A percentile compares a stretch with the other conserved stretches of the same genome.
Conservation (phyloP, 345 rosid genomes). For the Isatis tinctoria region DNA sequence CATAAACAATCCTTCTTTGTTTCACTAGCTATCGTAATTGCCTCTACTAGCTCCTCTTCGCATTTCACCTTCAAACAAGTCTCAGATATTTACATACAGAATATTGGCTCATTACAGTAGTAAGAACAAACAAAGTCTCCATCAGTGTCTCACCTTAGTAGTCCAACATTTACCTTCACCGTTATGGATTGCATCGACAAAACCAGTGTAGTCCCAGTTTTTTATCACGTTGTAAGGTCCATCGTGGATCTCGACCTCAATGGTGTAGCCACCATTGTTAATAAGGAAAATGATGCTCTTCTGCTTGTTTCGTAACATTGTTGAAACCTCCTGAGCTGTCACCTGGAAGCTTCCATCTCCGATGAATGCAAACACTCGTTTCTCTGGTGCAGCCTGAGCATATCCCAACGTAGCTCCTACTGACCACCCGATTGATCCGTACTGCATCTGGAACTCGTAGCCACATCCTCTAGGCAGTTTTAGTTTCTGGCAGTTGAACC, state of each 20-base stretch:
- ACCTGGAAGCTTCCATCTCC: constrained; percentile 6
- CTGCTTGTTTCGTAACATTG: neutral
- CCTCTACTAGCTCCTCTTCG: constrained; percentile 1
- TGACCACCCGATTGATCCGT: neutral
- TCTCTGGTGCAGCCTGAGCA: neutral
- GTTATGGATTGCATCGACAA: neutral
- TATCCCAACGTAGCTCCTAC: constrained; percentile 1
- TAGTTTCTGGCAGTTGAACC: constrained; percentile 1
- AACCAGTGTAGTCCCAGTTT: constrained; percentile 1
- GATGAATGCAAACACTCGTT: neutral
- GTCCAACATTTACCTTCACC: constrained; percentile 2
- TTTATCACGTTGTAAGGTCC: constrained; percentile 1
- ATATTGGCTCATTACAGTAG: neutral
- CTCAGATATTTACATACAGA: neutral
- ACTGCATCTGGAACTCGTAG: constrained; percentile 3
- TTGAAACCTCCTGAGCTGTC: constrained; percentile 4
- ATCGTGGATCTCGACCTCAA: neutral
- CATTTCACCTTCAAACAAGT: neutral
- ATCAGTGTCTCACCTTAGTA: neutral
- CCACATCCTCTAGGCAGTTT: neutral
- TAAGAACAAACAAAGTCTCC: neutral
- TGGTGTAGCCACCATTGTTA: neutral
- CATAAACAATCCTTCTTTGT: neutral
- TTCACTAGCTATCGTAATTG: neutral
- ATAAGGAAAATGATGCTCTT: neutral